phyloP scores from a whole-genome alignment of 1,139 yeast genomes.

The Schizosaccharomyces versatilis region DNA sequence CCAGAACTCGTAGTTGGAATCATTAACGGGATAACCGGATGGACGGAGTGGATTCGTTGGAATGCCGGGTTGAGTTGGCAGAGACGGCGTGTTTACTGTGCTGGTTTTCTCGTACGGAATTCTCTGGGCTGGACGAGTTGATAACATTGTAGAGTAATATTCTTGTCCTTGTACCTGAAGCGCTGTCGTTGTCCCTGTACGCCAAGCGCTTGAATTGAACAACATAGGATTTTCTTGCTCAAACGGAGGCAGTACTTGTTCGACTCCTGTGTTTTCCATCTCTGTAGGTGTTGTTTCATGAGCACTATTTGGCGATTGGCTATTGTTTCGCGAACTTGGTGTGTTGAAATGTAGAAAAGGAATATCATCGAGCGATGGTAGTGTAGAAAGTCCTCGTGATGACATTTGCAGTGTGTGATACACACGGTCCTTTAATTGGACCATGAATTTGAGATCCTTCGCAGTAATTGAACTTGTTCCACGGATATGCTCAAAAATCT shows the following conservation, averaged over 20 bases:
- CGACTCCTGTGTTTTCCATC: no score
- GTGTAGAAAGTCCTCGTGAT: not conserved
- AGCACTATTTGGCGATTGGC: not conserved
- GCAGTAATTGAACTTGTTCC: not conserved
- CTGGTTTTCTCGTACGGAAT: no score
- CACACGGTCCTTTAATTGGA: not conserved
- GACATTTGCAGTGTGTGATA: not conserved
- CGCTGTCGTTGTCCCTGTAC: not conserved
- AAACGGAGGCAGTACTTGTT: not conserved
- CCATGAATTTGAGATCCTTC: not conserved
- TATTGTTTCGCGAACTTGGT: not conserved
- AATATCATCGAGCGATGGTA: not conserved
- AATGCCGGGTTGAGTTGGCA: no score
- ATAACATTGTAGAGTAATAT: no score
- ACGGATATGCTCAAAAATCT: not conserved
- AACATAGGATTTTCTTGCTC: slow-evolving; percentile 1
- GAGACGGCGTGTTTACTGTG: no score
- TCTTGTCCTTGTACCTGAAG: no score
- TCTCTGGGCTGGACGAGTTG: no score
- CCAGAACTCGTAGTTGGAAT: no score
- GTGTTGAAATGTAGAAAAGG: not conserved
- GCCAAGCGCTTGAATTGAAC: not conserved
- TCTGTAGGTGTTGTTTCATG: not conserved
- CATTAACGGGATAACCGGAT: no score
- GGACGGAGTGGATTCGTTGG: no score